Conservation (phyloP, 352 stramenopile species). For the Bremia lactucae region DNA sequence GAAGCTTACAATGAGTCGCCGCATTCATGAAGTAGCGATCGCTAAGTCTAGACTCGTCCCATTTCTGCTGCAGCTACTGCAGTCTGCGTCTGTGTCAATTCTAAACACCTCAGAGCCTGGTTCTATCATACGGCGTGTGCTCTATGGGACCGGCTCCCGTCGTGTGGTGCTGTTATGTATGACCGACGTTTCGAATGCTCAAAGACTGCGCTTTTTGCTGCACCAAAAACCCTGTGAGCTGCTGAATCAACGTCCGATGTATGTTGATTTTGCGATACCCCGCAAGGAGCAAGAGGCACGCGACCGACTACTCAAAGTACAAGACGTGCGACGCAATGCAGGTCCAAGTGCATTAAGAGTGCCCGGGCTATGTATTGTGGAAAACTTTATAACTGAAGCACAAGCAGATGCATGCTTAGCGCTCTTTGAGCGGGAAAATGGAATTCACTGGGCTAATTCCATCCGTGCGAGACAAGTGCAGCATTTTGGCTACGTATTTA, state of each 20-base stretch:
- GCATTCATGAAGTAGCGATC: conserved; percentile 44
- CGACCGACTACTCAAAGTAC: conserved; percentile 45
- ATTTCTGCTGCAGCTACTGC: conserved; percentile 32
- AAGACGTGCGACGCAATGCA: conserved; percentile 38
- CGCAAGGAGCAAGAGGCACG: conserved; percentile 60
- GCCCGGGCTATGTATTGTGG: conserved; percentile 47
- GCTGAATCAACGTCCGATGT: conserved; percentile 45
- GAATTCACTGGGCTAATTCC: conserved; percentile 48
- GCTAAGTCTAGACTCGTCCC: conserved; percentile 33
- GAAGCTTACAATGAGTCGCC: conserved; percentile 64
- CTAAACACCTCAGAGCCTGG: neutral
- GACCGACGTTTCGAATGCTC: conserved; percentile 1
- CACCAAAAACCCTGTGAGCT: conserved; percentile 51
- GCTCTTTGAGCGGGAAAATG: conserved; percentile 49
- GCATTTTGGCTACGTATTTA: conserved; percentile 84
- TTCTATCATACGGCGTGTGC: conserved; percentile 29
- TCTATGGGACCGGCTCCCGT: conserved; percentile 47
- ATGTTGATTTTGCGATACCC: conserved; percentile 59
- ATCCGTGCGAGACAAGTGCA: conserved; percentile 79
- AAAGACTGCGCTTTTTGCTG: conserved; percentile 30
- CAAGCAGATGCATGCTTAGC: conserved; percentile 43
- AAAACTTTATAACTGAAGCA: conserved; percentile 52
- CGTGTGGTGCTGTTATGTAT: conserved; percentile 42
- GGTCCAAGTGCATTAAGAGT: conserved; percentile 32
- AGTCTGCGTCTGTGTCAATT: neutral